Evolutionary conservation across 768 basidiomycete species (phyloP).

Genomic region (Tricholoma terreum): DNA sequence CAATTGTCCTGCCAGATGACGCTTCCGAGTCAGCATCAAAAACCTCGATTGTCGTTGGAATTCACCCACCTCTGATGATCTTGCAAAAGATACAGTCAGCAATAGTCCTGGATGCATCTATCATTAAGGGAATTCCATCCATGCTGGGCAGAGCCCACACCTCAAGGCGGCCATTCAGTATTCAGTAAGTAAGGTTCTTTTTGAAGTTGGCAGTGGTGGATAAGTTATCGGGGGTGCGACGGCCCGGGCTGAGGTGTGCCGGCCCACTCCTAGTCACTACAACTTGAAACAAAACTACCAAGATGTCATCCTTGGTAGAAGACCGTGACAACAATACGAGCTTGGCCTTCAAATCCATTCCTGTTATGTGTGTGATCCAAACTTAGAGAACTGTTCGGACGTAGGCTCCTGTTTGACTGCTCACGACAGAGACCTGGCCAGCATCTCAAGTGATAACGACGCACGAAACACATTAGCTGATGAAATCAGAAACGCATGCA

Average conservation of each 20-base stretch:
- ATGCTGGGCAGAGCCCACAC: conserved; percentile 19
- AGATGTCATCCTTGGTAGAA: conserved; percentile 21
- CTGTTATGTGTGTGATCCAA: conserved; percentile 32
- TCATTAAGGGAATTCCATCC: not conserved
- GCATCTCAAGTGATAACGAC: conserved; percentile 34
- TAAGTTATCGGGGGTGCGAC: too few relatives aligned
- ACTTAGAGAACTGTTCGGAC: not conserved
- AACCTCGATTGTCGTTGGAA: not conserved
- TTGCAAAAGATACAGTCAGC: conserved; percentile 87
- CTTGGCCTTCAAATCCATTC: conserved; percentile 32
- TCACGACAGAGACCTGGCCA: conserved; percentile 41
- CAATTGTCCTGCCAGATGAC: conserved; percentile 73
- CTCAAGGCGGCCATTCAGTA: conserved; percentile 32
- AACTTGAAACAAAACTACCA: too few relatives aligned
- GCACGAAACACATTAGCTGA: conserved; percentile 46
- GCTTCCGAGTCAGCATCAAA: not conserved
- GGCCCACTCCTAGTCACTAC: too few relatives aligned
- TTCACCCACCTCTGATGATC: conserved; percentile 75
- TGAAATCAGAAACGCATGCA: conserved; percentile 70
- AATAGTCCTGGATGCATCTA: conserved; percentile 41
- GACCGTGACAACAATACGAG: conserved; percentile 19
- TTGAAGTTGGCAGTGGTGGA: too few relatives aligned
- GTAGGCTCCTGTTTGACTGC: not conserved
- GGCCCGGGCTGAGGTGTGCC: too few relatives aligned
- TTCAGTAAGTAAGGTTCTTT: too few relatives aligned